phyloP scores from a whole-genome alignment of 2,329 filamentous ascomycete species.

The Dryadomyces quercivorus region DNA sequence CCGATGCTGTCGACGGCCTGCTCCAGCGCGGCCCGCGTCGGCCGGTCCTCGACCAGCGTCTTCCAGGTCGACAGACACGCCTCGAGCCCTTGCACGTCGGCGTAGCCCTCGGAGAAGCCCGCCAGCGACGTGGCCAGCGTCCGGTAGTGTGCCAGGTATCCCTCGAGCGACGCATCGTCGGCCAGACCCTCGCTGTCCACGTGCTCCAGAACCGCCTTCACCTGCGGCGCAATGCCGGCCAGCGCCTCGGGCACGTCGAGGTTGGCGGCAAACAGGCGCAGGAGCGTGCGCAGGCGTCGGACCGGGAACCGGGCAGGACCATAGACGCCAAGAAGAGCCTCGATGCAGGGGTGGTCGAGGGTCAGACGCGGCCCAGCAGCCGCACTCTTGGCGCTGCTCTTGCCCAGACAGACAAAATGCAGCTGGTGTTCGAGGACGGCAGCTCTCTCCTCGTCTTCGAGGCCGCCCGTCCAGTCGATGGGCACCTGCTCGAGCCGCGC shows the following conservation, averaged over 20 bases:
- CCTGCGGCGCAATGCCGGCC: slow-evolving; percentile 25
- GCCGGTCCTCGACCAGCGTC: slow-evolving; percentile 24
- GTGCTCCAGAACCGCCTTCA: slow-evolving; percentile 24
- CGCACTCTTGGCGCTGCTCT: slow-evolving; percentile 15
- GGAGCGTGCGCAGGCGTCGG: slow-evolving; percentile 37
- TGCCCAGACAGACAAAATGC: slow-evolving; percentile 30
- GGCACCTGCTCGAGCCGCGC: slow-evolving; percentile 45
- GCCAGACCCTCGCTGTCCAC: slow-evolving; percentile 24
- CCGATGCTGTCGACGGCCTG: slow-evolving; percentile 35
- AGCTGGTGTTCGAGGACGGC: slow-evolving; percentile 50
- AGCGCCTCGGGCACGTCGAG: slow-evolving; percentile 31
- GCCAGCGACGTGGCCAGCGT: slow-evolving; percentile 31
- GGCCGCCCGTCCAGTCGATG: slow-evolving; percentile 42
- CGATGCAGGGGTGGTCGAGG: slow-evolving; percentile 32
- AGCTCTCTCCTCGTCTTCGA: slow-evolving; percentile 38
- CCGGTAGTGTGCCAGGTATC: slow-evolving; percentile 36
- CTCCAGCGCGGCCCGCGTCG: slow-evolving; percentile 28
- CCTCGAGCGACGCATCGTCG: slow-evolving; percentile 31
- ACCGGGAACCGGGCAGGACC: slow-evolving; percentile 37
- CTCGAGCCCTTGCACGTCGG: slow-evolving; percentile 20
- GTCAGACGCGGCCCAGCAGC: slow-evolving; percentile 19
- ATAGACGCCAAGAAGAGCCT: slow-evolving; percentile 36
- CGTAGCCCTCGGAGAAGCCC: slow-evolving; percentile 27
- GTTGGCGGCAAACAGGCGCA: slow-evolving; percentile 34
- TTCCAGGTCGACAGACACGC: slow-evolving; percentile 32